Percentiles rank a stretch among this genome's conserved stretches.
Conservation (phyloP, 805 yeast genomes). For the Barnettozyma californica region DNA sequence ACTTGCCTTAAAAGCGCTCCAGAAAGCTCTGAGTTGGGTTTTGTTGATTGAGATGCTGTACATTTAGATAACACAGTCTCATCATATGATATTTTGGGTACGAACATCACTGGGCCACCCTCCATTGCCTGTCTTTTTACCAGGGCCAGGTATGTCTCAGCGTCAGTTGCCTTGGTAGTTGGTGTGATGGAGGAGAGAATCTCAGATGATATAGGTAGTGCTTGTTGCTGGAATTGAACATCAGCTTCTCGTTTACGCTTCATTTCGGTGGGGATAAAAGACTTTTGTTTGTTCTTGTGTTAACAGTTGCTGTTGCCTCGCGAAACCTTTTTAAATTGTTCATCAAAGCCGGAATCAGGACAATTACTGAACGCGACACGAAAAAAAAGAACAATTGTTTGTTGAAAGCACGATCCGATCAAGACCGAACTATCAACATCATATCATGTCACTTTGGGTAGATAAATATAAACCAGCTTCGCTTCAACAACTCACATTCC, state of each 20-base stretch:
- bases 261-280: not conserved
- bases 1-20: not conserved
- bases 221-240: conserved; percentile 19
- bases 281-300: too few species aligned
- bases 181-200: conserved; percentile 12
- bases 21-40: not conserved
- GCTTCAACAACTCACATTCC: conserved; percentile 61
- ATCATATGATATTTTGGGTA: conserved; percentile 4
- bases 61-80: conserved; percentile 2
- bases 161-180: conserved; percentile 20
- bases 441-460: conserved; percentile 87
- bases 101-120: conserved; percentile 14
- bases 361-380: not conserved
- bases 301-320: too few species aligned
- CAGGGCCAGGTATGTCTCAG: conserved; percentile 23
- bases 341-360: not conserved
- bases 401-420: not conserved
- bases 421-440: not conserved
- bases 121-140: conserved; percentile 18
- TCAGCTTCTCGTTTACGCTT: not conserved
- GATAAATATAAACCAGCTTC: conserved; percentile 84
- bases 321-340: not conserved
- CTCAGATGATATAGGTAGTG: conserved; percentile 19
- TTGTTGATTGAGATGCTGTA: conserved; percentile 9
- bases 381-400: not conserved